Evolutionary conservation across 164 flowering plant species (phyloP).

Genomic region (Piper betle): DNA sequence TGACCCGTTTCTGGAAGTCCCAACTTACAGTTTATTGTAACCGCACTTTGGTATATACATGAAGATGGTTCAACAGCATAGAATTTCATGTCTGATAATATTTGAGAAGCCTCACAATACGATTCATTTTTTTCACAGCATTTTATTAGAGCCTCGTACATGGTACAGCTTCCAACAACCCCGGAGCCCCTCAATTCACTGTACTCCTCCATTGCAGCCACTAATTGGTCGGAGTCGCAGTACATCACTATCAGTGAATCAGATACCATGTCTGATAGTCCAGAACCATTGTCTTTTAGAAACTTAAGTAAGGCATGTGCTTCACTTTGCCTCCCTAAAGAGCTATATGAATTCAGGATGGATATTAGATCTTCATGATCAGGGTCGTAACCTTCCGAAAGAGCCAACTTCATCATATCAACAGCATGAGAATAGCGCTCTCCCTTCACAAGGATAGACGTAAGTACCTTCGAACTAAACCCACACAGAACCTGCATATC

Average conservation of each 20-base stretch:
- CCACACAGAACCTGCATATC: slow-evolving; percentile 54
- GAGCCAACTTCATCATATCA: slow-evolving; percentile 39
- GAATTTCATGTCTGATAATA: slow-evolving; percentile 75
- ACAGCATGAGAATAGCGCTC: slow-evolving; percentile 64
- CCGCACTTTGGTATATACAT: slow-evolving; percentile 31
- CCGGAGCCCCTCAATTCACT: slow-evolving; percentile 16
- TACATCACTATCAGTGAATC: slow-evolving; percentile 8
- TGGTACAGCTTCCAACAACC: slow-evolving; percentile 22
- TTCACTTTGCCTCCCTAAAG: slow-evolving; percentile 47
- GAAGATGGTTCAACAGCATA: slow-evolving; percentile 45
- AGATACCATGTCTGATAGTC: slow-evolving; percentile 2
- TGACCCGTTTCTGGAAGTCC: slow-evolving; percentile 91
- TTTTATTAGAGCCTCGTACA: slow-evolving; percentile 61
- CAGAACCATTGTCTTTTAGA: slow-evolving; percentile 4
- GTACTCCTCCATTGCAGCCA: slow-evolving; percentile 35
- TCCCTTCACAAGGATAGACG: slow-evolving; percentile 51
- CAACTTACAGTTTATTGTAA: slow-evolving; percentile 44
- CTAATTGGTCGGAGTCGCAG: slow-evolving; percentile 6
- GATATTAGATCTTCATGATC: slow-evolving; percentile 42
- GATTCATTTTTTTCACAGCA: slow-evolving; percentile 46
- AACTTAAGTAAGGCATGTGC: slow-evolving; percentile 27
- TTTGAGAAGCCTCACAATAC: slow-evolving; percentile 60
- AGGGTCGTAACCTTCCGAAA: slow-evolving; percentile 36
- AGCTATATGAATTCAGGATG: slow-evolving; percentile 50
- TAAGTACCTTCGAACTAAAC: slow-evolving; percentile 42